These are phyloP conservation scores for Beauveria bassiana DNA, from an alignment of 2,329 filamentous ascomycete species.

Conservation along the genomic window DNA sequence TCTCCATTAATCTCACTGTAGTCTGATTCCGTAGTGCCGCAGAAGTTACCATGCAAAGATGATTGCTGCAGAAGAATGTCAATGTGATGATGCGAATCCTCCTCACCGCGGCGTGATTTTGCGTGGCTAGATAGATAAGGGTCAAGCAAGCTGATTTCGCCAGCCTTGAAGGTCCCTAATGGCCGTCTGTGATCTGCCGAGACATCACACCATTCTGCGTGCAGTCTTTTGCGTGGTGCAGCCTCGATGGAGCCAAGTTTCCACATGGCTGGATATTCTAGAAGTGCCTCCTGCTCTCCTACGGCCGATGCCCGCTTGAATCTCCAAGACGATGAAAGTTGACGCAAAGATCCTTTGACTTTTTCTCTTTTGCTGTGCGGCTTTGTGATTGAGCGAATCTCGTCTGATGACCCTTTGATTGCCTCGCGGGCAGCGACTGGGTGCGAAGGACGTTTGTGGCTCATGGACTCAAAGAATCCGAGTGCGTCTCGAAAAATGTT, in stretches of 20 bases:
- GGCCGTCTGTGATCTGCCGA: neutral
- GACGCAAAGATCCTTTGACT: slow-evolving; percentile 14
- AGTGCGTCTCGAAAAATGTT: slow-evolving; percentile 19
- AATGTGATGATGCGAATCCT: neutral
- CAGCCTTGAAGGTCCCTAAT: neutral
- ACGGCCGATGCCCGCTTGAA: slow-evolving; percentile 14
- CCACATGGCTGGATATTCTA: slow-evolving; percentile 7
- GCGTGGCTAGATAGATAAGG: neutral
- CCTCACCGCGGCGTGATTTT: neutral
- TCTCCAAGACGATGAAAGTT: slow-evolving; percentile 16
- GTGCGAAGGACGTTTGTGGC: neutral
- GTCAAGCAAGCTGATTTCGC: slow-evolving; percentile 2
- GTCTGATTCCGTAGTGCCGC: neutral
- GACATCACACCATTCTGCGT: slow-evolving; percentile 9
- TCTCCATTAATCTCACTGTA: neutral
- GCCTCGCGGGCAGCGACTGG: neutral
- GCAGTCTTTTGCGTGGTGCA: slow-evolving; percentile 3
- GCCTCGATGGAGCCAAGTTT: slow-evolving; percentile 3
- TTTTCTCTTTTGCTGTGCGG: neutral
- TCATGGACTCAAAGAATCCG: slow-evolving; percentile 23
- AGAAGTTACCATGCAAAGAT: neutral
- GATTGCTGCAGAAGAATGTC: neutral
- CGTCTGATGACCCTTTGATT: neutral
- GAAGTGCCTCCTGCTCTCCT: neutral
- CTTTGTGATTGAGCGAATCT: neutral